phyloP scores from a whole-genome alignment of 2,329 filamentous ascomycete species.

The Aureobasidium sp. region DNA sequence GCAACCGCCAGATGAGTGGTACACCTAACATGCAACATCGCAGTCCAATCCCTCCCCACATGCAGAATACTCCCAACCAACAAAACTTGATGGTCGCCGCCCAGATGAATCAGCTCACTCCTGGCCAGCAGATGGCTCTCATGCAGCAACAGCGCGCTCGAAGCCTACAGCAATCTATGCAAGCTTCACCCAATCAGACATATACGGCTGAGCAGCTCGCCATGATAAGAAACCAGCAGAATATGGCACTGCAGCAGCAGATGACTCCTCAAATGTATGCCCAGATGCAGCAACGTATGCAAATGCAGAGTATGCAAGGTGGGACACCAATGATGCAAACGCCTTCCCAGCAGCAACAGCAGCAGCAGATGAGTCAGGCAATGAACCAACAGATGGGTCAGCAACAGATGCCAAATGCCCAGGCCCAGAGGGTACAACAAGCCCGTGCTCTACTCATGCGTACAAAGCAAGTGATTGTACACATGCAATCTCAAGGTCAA shows the following conservation, averaged over 20 bases:
- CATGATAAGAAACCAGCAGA: conserved; percentile 19
- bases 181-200: conserved; percentile 18
- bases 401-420: conserved; percentile 13
- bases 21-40: conserved; percentile 28
- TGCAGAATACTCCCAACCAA: conserved; percentile 21
- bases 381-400: conserved; percentile 20
- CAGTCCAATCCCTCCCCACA: conserved; percentile 23
- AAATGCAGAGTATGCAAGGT: conserved; percentile 15
- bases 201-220: conserved; percentile 21
- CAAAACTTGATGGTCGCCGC: conserved; percentile 18
- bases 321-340: conserved; percentile 10
- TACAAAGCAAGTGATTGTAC: conserved; percentile 6
- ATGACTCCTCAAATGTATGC: conserved; percentile 16
- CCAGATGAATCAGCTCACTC: conserved; percentile 19
- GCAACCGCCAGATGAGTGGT: conserved; percentile 27
- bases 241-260: conserved; percentile 17
- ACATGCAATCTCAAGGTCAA: conserved; percentile 14
- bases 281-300: conserved; percentile 15
- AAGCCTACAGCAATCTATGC: conserved; percentile 21
- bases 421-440: conserved; percentile 1
- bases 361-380: conserved; percentile 18
- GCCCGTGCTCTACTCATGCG: not conserved
- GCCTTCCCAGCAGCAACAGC: conserved; percentile 18
- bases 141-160: conserved; percentile 22
- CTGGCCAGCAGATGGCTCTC: conserved; percentile 17